phyloP scores from a whole-genome alignment of 768 basidiomycete genomes.

The Dentipellis sp. region DNA sequence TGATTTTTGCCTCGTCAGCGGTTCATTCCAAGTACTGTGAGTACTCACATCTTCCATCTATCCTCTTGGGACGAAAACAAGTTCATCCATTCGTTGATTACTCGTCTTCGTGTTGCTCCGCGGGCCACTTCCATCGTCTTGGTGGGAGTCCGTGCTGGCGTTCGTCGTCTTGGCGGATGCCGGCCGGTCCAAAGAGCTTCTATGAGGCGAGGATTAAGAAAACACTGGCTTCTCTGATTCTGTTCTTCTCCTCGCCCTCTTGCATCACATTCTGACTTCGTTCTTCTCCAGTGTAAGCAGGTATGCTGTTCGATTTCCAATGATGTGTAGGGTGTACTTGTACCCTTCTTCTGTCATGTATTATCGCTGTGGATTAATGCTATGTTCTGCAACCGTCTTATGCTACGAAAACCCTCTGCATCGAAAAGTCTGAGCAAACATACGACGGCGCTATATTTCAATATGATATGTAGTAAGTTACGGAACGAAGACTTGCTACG shows the following conservation, averaged over 20 bases:
- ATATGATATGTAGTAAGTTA: no score
- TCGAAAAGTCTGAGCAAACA: no score
- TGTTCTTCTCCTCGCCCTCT: background rate
- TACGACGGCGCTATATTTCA: no score
- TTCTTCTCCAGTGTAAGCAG: background rate
- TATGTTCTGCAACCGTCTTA: no score
- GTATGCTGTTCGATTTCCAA: background rate
- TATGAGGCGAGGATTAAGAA: conserved; percentile 9
- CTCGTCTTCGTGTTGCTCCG: conserved; percentile 3
- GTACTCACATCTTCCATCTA: background rate
- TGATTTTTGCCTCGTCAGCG: background rate
- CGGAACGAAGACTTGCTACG: no score
- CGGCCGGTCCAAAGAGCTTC: conserved; percentile 3
- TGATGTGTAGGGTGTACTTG: no score
- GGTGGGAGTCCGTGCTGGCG: conserved; percentile 1
- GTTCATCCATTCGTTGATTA: conserved; percentile 18
- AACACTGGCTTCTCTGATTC: conserved; percentile 16
- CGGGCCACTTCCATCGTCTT: conserved; percentile 5
- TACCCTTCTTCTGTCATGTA: no score
- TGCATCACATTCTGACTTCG: background rate
- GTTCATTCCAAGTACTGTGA: no score
- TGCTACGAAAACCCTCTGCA: no score
- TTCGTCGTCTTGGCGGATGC: conserved; percentile 10
- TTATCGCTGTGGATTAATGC: no score
- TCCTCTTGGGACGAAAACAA: conserved; percentile 12